phyloP scores from a whole-genome alignment of 2,329 filamentous ascomycete species.

The Diaporthe humulicola region DNA sequence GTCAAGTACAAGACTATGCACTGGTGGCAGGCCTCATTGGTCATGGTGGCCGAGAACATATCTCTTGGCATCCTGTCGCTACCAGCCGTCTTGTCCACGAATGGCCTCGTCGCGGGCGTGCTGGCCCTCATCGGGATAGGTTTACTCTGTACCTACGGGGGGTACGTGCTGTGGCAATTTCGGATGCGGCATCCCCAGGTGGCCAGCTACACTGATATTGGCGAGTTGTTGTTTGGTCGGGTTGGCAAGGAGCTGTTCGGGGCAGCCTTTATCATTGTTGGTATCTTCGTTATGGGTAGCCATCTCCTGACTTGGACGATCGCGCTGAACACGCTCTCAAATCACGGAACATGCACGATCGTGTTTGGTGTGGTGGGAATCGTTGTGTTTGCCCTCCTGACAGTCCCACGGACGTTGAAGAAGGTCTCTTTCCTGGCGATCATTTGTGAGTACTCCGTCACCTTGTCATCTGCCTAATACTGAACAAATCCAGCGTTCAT shows the following conservation, averaged over 20 bases:
- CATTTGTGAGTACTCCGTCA: not conserved
- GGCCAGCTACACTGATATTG: constrained; percentile 76
- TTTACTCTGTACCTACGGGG: constrained; percentile 54
- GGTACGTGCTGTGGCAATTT: constrained; percentile 56
- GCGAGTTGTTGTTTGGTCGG: constrained; percentile 70
- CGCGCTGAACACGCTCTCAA: constrained; percentile 74
- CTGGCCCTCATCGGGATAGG: constrained; percentile 51
- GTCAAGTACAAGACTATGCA: constrained; percentile 4
- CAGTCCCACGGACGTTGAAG: constrained; percentile 60
- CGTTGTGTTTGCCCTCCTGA: constrained; percentile 58
- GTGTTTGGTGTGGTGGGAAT: constrained; percentile 60
- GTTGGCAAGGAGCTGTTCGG: constrained; percentile 73
- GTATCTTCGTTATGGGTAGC: constrained; percentile 78
- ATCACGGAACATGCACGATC: constrained; percentile 62
- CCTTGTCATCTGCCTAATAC: not conserved
- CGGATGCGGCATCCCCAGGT: constrained; percentile 67
- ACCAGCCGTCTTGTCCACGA: constrained; percentile 63
- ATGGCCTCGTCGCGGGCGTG: constrained; percentile 63
- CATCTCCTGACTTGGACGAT: constrained; percentile 79
- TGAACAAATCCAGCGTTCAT: not conserved
- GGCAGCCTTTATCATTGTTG: constrained; percentile 70
- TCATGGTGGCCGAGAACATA: constrained; percentile 69
- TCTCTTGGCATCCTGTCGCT: constrained; percentile 66
- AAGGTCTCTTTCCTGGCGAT: not conserved
- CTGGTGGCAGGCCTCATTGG: constrained; percentile 47